phyloP scores from a whole-genome alignment of 208 protist species.

The Acanthamoeba royreba region DNA sequence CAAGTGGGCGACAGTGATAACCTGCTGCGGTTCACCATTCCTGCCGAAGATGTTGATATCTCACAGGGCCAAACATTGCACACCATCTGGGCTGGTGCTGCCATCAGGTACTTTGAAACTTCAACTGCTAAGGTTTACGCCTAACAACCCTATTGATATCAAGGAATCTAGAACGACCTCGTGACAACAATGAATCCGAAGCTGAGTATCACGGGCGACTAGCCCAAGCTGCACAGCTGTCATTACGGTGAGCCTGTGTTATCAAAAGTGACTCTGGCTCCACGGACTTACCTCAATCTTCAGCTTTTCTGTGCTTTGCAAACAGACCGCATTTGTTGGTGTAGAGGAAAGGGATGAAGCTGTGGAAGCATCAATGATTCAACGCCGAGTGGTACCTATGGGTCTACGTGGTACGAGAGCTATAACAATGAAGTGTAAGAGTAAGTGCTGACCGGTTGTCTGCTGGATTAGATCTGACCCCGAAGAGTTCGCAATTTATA shows the following conservation, averaged over 20 bases:
- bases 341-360: not conserved
- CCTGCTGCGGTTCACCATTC: too few species aligned
- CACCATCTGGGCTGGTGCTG: too few species aligned
- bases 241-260: not conserved
- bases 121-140: too few species aligned
- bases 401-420: not conserved
- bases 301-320: not conserved
- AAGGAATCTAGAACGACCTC: too few species aligned
- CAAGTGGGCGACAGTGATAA: too few species aligned
- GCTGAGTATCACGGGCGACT: too few species aligned
- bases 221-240: not conserved
- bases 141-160: too few species aligned
- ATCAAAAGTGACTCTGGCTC: not conserved
- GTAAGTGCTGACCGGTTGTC: too few species aligned
- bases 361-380: not conserved
- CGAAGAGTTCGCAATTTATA: not conserved
- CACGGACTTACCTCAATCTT: not conserved
- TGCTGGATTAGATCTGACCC: not conserved
- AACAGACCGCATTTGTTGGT: not conserved
- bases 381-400: not conserved
- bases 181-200: too few species aligned
- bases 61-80: too few species aligned
- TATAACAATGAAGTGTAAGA: not conserved
- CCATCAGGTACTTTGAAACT: too few species aligned
- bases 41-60: too few species aligned